Percentiles rank a stretch among this genome's conserved stretches.
Evolutionary conservation across 768 basidiomycete genomes (phyloP).

Genomic region (Cystofilobasidium bisporidii): DNA sequence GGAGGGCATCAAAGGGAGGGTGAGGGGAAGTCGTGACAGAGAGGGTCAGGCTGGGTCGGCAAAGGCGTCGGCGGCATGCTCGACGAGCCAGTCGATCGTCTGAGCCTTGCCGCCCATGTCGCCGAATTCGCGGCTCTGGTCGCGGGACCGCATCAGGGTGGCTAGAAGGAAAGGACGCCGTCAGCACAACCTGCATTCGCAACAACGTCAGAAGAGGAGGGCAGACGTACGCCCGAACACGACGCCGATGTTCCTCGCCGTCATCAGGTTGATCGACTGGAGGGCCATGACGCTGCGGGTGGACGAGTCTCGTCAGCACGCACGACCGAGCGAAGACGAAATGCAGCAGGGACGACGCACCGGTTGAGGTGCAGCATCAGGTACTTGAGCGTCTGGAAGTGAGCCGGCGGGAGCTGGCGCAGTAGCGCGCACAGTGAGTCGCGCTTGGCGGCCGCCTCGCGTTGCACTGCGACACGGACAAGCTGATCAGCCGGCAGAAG

Average conservation of each 20-base stretch:
- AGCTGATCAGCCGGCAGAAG: neutral
- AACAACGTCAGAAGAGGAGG: conserved; percentile 18
- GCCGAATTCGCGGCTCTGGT: conserved; percentile 79
- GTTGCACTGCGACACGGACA: conserved; percentile 41
- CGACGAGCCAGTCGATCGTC: conserved; percentile 87
- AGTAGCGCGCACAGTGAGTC: conserved; percentile 59
- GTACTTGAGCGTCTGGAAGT: conserved; percentile 70
- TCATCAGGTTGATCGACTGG: conserved; percentile 78
- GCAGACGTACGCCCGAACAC: conserved; percentile 90
- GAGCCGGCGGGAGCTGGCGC: conserved; percentile 67
- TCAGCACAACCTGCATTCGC: neutral
- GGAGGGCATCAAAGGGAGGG: neutral
- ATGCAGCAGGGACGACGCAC: conserved; percentile 45
- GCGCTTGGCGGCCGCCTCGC: conserved; percentile 54
- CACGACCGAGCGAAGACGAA: no score
- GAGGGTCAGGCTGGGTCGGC: neutral
- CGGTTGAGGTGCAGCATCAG: conserved; percentile 81
- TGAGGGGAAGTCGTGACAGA: neutral
- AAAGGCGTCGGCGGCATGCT: conserved; percentile 45
- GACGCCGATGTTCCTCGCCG: conserved; percentile 84
- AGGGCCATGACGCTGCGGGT: conserved; percentile 51
- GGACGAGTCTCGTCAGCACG: conserved; percentile 10
- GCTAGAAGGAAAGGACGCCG: conserved; percentile 46
- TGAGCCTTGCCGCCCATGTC: conserved; percentile 87
- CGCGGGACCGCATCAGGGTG: conserved; percentile 82